Evolutionary conservation across 371 early-diverging fungal species (phyloP), one percentile per base, ranked within the genome.

Genomic region (Circinella minor): DNA sequence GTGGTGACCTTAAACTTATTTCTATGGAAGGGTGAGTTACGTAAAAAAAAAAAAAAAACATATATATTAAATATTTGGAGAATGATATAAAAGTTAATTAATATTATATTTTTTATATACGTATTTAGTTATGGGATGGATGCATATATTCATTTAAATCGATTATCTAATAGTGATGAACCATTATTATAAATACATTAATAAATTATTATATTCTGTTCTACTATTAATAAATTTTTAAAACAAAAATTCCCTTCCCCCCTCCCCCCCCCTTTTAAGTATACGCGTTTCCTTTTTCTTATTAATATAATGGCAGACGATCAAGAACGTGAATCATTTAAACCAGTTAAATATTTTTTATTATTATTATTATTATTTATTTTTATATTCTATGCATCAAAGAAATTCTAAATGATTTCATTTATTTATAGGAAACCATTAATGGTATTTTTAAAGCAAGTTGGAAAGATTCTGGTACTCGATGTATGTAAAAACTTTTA

Each of bases 21-120:
- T 93, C 93, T 47, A 97, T 97, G 97, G 98, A 97, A 81, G 97
- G 97, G 83, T 94, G 90, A 76, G 85, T 47, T 62, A n/a, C n/a
- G n/a, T n/a, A n/a, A n/a, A n/a, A n/a, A n/a, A n/a, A n/a, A n/a
- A n/a, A n/a, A n/a, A n/a, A n/a, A n/a, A n/a, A n/a, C n/a, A n/a
- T n/a, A 17, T 7, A 20, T 48, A 62, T 59, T 0, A 39, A 9
- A 63, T 27, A 60, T 51, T 60, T 59, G 9, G 1, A 4, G 9
- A 43, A 43, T 9, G 11, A 43, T 9, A 9, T 1, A 11, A n/a
- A n/a, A 43, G 11, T 11, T 43, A 43, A 43, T 43, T 9, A 43
- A 43, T 59, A 39, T 17, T 67, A 65, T 71, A 18, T 17, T 43
- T 51, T 20, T 11, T 59, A 34, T 39, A 27, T 63, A 34, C 11